Base-by-base conservation (phyloP, 306 rosid species). In the Vigna radiata region DNA sequence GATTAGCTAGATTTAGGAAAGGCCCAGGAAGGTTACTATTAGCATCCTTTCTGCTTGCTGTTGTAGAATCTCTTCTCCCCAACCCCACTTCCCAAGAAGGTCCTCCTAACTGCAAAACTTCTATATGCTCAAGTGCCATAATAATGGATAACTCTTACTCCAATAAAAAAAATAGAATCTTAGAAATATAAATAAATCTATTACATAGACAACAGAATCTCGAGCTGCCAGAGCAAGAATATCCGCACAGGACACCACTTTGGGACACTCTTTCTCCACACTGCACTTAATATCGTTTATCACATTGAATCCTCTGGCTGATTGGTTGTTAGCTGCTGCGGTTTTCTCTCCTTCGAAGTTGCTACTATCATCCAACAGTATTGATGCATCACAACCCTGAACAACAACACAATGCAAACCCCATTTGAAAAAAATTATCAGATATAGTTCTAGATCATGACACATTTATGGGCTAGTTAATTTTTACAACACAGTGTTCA, bases 161-260 rank as follows among this genome's bases (percentile, higher is more conserved):
- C 1, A 17, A 60, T 5, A 36, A 1, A 18, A 39, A 19, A 19
- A 19, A 36, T n/a, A n/a, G 5, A 37, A 21, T 21, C 13, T 14
- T 4, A 68, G 52, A 54, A 16, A 15, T 4, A 14, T 13, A 46
- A 11, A 3, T 13, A 13, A 13, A 13, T 46, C 13, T 21, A 80
- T 78, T 83, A 85, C 93, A 47, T 69, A 6, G 69, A 84, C 89
- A 1, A 83, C 87, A 0, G 91, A 87, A 71, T 90, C 90, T 48
- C 79, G 53, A 9, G 91, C 94, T 41, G 91, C 85, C n/a, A 87
- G 67, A 37, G 91, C 75, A 54, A 87, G 90, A 55, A 90, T 76
- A 88, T 90, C 94, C 70, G 94, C 91, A 68, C 94, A 88, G 1
- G 94, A 90, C 54, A 90, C 89, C 27, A 83, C 87, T 46, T 79